Evolutionary conservation across 306 rosid genomes (phyloP), one percentile per base, ranked within the genome.

Genomic region (Fragaria iinumae): DNA sequence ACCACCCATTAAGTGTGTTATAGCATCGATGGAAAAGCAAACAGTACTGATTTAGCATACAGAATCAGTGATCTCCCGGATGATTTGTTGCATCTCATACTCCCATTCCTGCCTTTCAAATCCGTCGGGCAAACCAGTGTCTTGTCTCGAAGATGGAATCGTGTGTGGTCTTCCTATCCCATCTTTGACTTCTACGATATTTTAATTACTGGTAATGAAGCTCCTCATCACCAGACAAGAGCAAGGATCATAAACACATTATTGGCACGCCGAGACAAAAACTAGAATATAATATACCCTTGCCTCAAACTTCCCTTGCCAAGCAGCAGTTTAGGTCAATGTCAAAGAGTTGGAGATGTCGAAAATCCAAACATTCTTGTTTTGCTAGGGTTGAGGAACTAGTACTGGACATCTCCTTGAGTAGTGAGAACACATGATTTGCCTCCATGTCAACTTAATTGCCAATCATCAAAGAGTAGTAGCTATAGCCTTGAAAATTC

Each of bases 61-160:
- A 8, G 25, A 25, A 23, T 73, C 25, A 57, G 77, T 50, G 50
- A 57, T 59, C 43, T 73, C 25, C 68, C 43, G 39, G 77, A 57
- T 25, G 39, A 5, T 17, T 23, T 73, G 3, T 45, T 57, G 67
- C 68, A 57, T 36, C 69, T 21, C 68, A 59, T 73, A 23, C 77
- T 73, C 67, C 39, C 77, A 6, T 73, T 73, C 53, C 41, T 73
- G 25, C 77, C 77, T 50, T 4, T 73, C 39, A 73, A 73, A 41
- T 57, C 77, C 56, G 27, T 59, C 11, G 77, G 68, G 4, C 69
- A 39, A 41, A 41, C 41, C 55, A 13, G 69, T 45, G 21, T 57
- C 29, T 23, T 41, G 9, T 56, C 77, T 17, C 11, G 3, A 32
- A 53, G 50, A 38, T 72, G 32, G 63, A 20, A 6, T 18, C 57